These are phyloP conservation scores for Bassia scoparia DNA, from an alignment of 148 eudicot species.

Conservation along the genomic window DNA sequence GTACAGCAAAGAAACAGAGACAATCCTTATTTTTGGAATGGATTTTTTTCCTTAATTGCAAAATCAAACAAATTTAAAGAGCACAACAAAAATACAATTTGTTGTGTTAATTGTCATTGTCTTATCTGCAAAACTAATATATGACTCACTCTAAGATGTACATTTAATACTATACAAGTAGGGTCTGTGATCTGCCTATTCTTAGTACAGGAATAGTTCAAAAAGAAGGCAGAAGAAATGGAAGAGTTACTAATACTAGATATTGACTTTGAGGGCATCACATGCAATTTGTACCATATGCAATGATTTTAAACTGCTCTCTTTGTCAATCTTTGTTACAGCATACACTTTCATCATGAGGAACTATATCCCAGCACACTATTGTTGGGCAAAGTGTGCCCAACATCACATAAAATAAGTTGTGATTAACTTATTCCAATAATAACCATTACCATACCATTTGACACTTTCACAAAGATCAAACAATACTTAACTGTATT, in stretches of 20 bases:
- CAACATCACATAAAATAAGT: too few species aligned
- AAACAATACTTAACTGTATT: too few species aligned
- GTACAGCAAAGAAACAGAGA: neutral
- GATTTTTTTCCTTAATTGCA: conserved; percentile 2
- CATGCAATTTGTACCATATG: neutral
- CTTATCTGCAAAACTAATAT: conserved; percentile 9
- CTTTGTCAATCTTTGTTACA: neutral
- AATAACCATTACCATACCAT: too few species aligned
- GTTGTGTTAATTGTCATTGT: conserved; percentile 20
- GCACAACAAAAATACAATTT: neutral
- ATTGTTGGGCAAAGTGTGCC: too few species aligned
- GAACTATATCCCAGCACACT: too few species aligned
- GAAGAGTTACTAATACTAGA: conserved; percentile 7
- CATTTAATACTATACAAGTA: conserved; percentile 7
- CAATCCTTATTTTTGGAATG: neutral
- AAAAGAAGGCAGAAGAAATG: conserved; percentile 1
- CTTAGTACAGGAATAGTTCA: conserved; percentile 10
- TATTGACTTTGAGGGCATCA: conserved; percentile 14
- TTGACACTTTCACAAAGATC: too few species aligned
- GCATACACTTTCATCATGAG: too few species aligned
- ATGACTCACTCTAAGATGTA: conserved; percentile 1
- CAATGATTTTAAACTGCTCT: neutral
- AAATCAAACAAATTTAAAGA: conserved; percentile 10
- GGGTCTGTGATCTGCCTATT: conserved; percentile 8
- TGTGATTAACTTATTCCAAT: too few species aligned